Evolutionary conservation across 208 protist species (phyloP), one percentile per base, ranked within the genome.

Genomic region (Acanthamoeba sp.): DNA sequence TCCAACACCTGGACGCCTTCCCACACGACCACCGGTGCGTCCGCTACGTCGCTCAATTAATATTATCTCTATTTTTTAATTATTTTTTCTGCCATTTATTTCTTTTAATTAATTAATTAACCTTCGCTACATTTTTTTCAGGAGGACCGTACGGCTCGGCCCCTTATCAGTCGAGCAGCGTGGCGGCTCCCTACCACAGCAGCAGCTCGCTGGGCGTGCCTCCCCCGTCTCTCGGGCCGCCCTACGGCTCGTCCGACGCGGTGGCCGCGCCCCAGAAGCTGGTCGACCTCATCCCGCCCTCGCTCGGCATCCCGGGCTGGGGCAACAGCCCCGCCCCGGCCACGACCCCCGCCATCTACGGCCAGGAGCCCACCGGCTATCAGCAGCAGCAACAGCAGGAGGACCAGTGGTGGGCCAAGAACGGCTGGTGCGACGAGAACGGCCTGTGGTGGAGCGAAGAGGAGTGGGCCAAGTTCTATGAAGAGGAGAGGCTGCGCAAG

Each of bases 361-460:
- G 59, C 59, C 22, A 69, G 22, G 20, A 6, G 22, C 10, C 55
- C 2, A 2, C 16, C 9, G 24, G 45, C 45, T 50, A 12, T 4
- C 55, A 62, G 3, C 55, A 62, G 55, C 55, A 62, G 24, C 55
- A 66, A 27, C 24, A 66, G 59, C 69, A 14, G 38, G 34, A 78
- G 38, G 40, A 48, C 40, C 71, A 80, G 40, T 80, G 71, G 71
- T 80, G 71, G 71, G 22, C 71, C 9, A 2, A 34, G 27, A 34
- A 48, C 34, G 71, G 71, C 7, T 80, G 71, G 71, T 80, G 71
- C 36, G 71, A 80, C n/a, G 71, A 80, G 36, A 80, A 80, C 40
- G 71, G 71, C 36, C 36, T 80, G 6, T 80, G 71, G 71, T 80
- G 71, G 71, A 80, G 71, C 71, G 71, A 38, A 22, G 36, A 80